Evolutionary conservation across 1,284 basidiomycete genomes (phyloP), one percentile per base, ranked within the genome.

Genomic region (Boletus semigastroideus): DNA sequence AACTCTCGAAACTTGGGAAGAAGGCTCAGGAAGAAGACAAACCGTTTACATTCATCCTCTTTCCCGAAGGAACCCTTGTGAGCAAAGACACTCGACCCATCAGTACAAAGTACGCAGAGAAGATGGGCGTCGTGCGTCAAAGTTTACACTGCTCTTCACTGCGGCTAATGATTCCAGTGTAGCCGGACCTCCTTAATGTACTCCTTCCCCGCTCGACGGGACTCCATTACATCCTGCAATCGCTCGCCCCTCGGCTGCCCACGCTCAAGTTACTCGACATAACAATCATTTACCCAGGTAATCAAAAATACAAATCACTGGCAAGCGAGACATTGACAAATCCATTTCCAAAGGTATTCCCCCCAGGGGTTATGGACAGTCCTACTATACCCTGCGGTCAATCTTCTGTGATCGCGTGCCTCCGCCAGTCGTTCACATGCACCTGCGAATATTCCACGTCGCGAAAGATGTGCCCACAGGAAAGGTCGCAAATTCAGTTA

Each of bases 161-260:
- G 38, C 22, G 19, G 42, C 50, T 56, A 40, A 57, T 44, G 20
- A 34, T 48, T 40, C 30, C 8, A 46, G 40, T 54, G 22, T 42
- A 96, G 92, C 70, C 81, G 31, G 93, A 98, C 67, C 82, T 93
- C 72, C 74, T 72, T 42, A 86, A 97, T 64, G 70, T 83, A 16
- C 78, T 99, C 8, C 80, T 98, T 43, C 96, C 96, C 1, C 82
- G 95, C 43, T 92, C 94, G 25, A 97, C 93, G 0, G 96, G 96
- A 1, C 74, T 98, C 46, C 86, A 90, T 55, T 93, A 91, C 68
- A 91, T 87, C 56, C 73, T 98, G 34, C 82, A 92, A 25, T 87
- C 92, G 0, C 79, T 98, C 10, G 77, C 84, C 10, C 86, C 90
- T 17, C 80, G 87, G 47, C 80, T 96, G 39, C 86, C 87, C 19